Evolutionary conservation across 768 basidiomycete genomes (phyloP), one percentile per base, ranked within the genome.

Genomic region (Hericium rajendrae): DNA sequence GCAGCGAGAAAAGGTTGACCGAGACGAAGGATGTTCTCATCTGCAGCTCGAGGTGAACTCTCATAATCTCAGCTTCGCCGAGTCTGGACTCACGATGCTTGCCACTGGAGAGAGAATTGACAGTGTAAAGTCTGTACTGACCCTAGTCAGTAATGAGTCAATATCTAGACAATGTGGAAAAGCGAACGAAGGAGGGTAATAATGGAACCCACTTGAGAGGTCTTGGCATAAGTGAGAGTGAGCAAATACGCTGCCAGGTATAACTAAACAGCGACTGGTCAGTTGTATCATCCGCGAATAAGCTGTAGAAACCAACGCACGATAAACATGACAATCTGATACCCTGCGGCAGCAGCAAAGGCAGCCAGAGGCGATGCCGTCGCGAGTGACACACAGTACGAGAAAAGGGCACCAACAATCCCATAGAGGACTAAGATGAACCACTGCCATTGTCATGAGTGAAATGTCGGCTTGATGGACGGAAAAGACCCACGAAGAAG

Each of bases 21-120:
- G 88, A 86, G n/a, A 92, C 80, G 18, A 92, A 75, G 3, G 79
- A 78, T 0, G 87, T 81, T 46, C 89, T 78, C 43, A 81, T 67
- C 87, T 88, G 48, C 5, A 15, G 9, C 4, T 2, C 4, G 20
- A 46, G 18, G 8, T n/a, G n/a, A n/a, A n/a, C n/a, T n/a, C n/a
- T n/a, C n/a, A n/a, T n/a, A n/a, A n/a, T n/a, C n/a, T n/a, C n/a
- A n/a, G n/a, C n/a, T n/a, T n/a, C n/a, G n/a, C n/a, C n/a, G n/a
- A n/a, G 9, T 28, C 48, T 46, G 50, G 4, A 76, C 85, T 61
- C 67, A 88, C 86, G 51, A 82, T 73, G 61, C 80, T 86, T 9
- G 82, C 80, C 4, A 91, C 80, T 4, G 89, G 89, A 1, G 85
- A 82, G 16, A 82, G 67, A 2, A 89, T 54, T 0, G 86, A 86